These are phyloP conservation scores for Starmerella apicola DNA, from an alignment of 805 yeast genomes.

Conservation along the genomic window DNA sequence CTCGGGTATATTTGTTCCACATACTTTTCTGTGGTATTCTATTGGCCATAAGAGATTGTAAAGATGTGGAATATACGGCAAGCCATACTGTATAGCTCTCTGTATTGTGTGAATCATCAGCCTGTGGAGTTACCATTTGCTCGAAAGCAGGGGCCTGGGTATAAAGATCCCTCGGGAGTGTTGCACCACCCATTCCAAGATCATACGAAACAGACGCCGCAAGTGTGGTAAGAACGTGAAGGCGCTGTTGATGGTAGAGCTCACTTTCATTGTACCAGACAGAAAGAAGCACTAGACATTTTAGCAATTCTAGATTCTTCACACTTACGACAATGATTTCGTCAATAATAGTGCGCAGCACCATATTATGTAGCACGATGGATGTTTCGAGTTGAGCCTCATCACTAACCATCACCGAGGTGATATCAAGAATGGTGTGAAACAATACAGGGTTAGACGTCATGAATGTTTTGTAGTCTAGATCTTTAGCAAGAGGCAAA, in stretches of 20 bases:
- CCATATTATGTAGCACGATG: constrained; percentile 23
- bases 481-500: constrained; percentile 37
- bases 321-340: constrained; percentile 60
- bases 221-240: constrained; percentile 53
- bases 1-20: constrained; percentile 43
- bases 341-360: constrained; percentile 26
- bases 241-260: constrained; percentile 63
- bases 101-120: constrained; percentile 30
- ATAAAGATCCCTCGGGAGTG: constrained; percentile 19
- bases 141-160: constrained; percentile 21
- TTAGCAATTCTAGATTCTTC: constrained; percentile 56
- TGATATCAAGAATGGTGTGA: constrained; percentile 49
- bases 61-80: constrained; percentile 15
- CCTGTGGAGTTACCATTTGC: constrained; percentile 30
- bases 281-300: constrained; percentile 46
- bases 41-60: constrained; percentile 38
- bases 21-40: constrained; percentile 44
- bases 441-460: constrained; percentile 47
- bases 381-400: constrained; percentile 22
- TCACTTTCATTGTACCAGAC: constrained; percentile 82
- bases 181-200: constrained; percentile 50
- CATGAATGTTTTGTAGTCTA: constrained; percentile 38
- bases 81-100: constrained; percentile 41
- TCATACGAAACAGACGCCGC: constrained; percentile 63
- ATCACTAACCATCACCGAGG: constrained; percentile 32